These are phyloP conservation scores for Phytophthora foliorum DNA, from an alignment of 352 stramenopile species.

Conservation along the genomic window DNA sequence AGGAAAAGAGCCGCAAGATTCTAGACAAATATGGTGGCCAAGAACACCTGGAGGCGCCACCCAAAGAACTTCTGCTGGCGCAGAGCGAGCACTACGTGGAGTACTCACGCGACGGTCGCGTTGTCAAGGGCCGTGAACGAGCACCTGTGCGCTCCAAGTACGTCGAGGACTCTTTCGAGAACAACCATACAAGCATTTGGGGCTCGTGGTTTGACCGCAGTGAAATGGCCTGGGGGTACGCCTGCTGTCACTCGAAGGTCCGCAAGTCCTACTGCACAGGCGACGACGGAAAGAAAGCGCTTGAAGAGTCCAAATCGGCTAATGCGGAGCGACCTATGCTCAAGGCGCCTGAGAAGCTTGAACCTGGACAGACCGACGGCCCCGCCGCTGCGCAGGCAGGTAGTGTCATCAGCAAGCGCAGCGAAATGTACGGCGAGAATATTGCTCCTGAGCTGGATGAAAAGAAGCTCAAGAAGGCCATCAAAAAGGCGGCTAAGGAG, in stretches of 20 bases:
- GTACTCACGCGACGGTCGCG: constrained; percentile 94
- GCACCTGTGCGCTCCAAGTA: constrained; percentile 96
- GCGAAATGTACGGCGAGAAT: constrained; percentile 93
- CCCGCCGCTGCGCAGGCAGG: constrained; percentile 20
- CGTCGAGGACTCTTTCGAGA: constrained; percentile 96
- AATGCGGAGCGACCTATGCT: constrained; percentile 66
- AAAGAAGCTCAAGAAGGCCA: constrained; percentile 88
- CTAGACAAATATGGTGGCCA: constrained; percentile 97
- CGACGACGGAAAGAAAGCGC: constrained; percentile 90
- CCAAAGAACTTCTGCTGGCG: constrained; percentile 83
- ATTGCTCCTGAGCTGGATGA: constrained; percentile 75
- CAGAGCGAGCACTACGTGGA: constrained; percentile 94
- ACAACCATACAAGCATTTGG: constrained; percentile 98
- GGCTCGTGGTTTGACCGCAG: constrained; percentile 97
- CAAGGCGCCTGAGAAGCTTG: constrained; percentile 33
- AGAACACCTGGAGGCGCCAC: constrained; percentile 91
- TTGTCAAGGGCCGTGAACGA: constrained; percentile 86
- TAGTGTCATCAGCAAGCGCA: constrained; percentile 66
- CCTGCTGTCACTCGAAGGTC: constrained; percentile 96
- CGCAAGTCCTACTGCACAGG: constrained; percentile 97
- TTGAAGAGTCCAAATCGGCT: constrained; percentile 83
- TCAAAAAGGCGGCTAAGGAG: constrained; percentile 81
- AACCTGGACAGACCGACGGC: constrained; percentile 22
- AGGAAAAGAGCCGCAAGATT: constrained; percentile 79
- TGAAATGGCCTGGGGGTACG: constrained; percentile 97